A percentile compares a stretch with the other conserved stretches of the same genome.
These are phyloP conservation scores for Pseudonitzschia pungens DNA, from an alignment of 108 stramenopile species.

Conservation along the genomic window DNA sequence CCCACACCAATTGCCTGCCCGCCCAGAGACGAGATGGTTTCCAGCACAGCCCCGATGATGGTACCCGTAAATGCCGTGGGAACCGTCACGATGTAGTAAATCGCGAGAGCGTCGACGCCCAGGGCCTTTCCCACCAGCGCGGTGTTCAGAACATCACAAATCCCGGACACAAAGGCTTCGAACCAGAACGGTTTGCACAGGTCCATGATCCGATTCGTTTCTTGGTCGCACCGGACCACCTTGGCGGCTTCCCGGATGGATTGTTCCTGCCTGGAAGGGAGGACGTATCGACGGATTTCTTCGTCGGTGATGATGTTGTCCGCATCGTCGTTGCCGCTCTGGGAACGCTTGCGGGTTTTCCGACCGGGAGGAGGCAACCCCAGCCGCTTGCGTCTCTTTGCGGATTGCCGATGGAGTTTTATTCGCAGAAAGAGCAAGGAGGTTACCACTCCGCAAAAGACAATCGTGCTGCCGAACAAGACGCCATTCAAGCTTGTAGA, in stretches of 20 bases:
- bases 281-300: conserved; percentile 1
- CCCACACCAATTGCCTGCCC: conserved; percentile 9
- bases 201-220: conserved; percentile 1
- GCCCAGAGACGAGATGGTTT: background rate
- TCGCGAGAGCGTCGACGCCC: conserved; percentile 1
- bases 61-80: conserved; percentile 9
- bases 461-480: background rate
- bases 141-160: background rate
- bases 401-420: background rate
- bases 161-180: background rate
- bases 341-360: background rate
- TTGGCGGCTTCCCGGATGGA: background rate
- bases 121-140: background rate
- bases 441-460: background rate
- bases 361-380: background rate
- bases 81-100: background rate
- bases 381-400: background rate
- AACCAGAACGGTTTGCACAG: conserved; percentile 11
- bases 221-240: background rate
- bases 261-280: conserved; percentile 8
- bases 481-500: background rate
- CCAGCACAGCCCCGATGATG: background rate
- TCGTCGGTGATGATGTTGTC: conserved; percentile 15
- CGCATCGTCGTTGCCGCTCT: background rate
- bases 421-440: background rate